Conservation (phyloP, 2,329 filamentous ascomycete genomes). For the Aspergillus tanneri region DNA sequence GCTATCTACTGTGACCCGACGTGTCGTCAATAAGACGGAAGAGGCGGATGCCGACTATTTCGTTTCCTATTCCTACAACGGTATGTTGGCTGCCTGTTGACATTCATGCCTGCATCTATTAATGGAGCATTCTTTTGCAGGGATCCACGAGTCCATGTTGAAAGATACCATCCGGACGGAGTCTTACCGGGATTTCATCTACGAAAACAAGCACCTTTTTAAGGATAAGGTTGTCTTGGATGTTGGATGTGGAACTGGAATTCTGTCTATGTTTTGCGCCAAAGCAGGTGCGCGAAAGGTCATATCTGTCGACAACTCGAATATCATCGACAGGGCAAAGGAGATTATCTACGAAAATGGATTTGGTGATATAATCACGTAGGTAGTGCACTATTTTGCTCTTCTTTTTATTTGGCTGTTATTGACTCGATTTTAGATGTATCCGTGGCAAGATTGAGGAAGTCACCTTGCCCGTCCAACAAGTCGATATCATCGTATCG, state of each 20-base stretch:
- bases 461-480: slow-evolving; percentile 69
- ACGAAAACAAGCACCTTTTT: slow-evolving; percentile 85
- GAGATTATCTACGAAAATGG: slow-evolving; percentile 83
- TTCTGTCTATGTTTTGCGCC: slow-evolving; percentile 91
- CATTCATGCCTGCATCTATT: neutral
- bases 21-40: slow-evolving; percentile 35
- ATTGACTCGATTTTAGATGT: slow-evolving; percentile 48
- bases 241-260: slow-evolving; percentile 82
- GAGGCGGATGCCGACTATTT: slow-evolving; percentile 64
- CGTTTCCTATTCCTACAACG: slow-evolving; percentile 65
- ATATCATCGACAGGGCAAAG: slow-evolving; percentile 81
- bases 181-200: slow-evolving; percentile 92
- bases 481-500: slow-evolving; percentile 92
- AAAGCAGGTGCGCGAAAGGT: slow-evolving; percentile 83
- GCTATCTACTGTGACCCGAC: slow-evolving; percentile 31
- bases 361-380: slow-evolving; percentile 69
- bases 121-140: slow-evolving; percentile 47
- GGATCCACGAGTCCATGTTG: slow-evolving; percentile 94
- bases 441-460: slow-evolving; percentile 87
- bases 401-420: no score
- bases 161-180: slow-evolving; percentile 87
- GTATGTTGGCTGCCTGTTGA: slow-evolving; percentile 46
- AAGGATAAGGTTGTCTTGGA: slow-evolving; percentile 83
- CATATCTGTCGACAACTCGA: slow-evolving; percentile 87
- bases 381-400: slow-evolving; percentile 17